Evolutionary conservation across 2,329 filamentous ascomycete genomes (phyloP).

Genomic region (Xylariaceae sp.): DNA sequence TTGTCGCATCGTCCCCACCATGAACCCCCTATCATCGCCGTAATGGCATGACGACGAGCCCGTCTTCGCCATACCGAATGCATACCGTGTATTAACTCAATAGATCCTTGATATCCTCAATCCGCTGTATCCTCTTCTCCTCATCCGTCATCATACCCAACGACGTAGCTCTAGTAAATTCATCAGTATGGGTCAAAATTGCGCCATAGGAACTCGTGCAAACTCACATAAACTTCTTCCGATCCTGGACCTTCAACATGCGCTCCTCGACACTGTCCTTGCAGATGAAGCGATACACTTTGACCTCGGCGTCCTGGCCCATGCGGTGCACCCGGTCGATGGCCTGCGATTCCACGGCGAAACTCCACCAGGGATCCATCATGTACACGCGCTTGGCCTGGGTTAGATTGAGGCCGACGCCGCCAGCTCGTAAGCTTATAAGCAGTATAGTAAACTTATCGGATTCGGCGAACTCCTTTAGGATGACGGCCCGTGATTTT

Average conservation of each 20-base stretch:
- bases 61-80: too few relatives aligned
- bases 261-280: slow-evolving; percentile 88
- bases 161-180: slow-evolving; percentile 67
- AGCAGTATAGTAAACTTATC: slow-evolving; percentile 68
- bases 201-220: slow-evolving; percentile 29
- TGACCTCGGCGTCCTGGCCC: slow-evolving; percentile 83
- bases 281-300: slow-evolving; percentile 83
- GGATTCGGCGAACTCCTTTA: slow-evolving; percentile 63
- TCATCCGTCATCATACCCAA: slow-evolving; percentile 93
- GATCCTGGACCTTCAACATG: slow-evolving; percentile 88
- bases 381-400: slow-evolving; percentile 87
- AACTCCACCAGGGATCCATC: slow-evolving; percentile 99
- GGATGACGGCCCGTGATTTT: slow-evolving; percentile 71
- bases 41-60: too few relatives aligned
- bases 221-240: slow-evolving; percentile 89
- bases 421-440: slow-evolving; percentile 81
- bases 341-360: slow-evolving; percentile 91
- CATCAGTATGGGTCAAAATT: neutral
- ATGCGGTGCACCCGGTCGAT: slow-evolving; percentile 97
- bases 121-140: slow-evolving; percentile 81
- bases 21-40: too few relatives aligned
- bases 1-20: too few relatives aligned
- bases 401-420: slow-evolving; percentile 89
- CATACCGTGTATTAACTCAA: slow-evolving; percentile 49
- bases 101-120: slow-evolving; percentile 91